Evolutionary conservation across 305 asterid species (phyloP), one percentile per base, ranked within the genome.

Genomic region (Fraxinus angustifolia): DNA sequence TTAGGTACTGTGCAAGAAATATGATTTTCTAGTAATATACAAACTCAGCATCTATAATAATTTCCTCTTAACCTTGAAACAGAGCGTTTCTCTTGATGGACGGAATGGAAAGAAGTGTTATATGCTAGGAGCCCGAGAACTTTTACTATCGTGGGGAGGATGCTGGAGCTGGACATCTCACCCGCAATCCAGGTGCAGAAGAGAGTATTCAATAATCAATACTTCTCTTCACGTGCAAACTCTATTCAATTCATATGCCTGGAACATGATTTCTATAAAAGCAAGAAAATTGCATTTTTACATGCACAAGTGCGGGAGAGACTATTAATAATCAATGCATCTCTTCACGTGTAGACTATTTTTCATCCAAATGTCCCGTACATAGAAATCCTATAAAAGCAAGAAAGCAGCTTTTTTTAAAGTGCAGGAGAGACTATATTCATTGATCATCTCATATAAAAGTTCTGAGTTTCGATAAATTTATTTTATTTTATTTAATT

Each of bases 21-120:
- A 50, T 77, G 6, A 53, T 30, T 3, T 76, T 42, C 5, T 42
- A 79, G 82, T 30, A 68, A 19, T 30, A 30, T 60, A 68, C 26
- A 28, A 3, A n/a, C 2, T 73, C 19, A n/a, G 8, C 26, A 23
- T 34, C 28, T 73, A 58, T 70, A 3, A 1, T 36, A 31, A 26
- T 34, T 71, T 80, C 35, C 71, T 26, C 31, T 62, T 60, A 26
- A 19, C 23, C 74, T 42, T 74, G 26, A 33, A 74, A 35, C 23
- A 87, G 86, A 83, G 80, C 23, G 83, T 84, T 73, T 86, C 31
- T 34, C 65, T 79, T 6, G 86, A 82, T 26, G 77, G 26, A 34
- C 60, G 73, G 82, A 83, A 78, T 28, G 86, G 89, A 35, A 87
- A 88, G 71, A 86, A 85, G 45, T 81, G 83, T 75, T 85, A 78